phyloP scores from a whole-genome alignment of 352 stramenopile species.

The Pythium utonaiense region DNA sequence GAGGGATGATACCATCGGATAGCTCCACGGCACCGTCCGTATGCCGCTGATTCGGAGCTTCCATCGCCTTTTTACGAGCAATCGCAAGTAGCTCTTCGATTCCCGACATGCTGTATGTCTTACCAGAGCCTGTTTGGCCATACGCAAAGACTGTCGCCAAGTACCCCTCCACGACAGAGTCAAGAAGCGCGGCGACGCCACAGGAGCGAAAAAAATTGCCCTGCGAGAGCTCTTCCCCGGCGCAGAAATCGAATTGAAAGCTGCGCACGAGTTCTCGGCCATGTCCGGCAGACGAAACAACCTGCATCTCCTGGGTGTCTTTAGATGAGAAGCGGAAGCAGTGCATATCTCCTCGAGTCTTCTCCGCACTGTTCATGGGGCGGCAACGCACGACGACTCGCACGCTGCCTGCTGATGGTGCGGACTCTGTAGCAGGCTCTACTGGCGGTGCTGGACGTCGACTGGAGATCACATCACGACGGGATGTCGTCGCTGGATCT shows the following conservation, averaged over 20 bases:
- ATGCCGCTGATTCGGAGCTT: background rate
- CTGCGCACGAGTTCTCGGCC: slow-evolving; percentile 66
- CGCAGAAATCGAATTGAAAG: slow-evolving; percentile 77
- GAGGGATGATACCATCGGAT: slow-evolving; percentile 70
- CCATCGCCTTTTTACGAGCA: slow-evolving; percentile 22
- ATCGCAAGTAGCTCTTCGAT: slow-evolving; percentile 58
- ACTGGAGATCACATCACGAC: background rate
- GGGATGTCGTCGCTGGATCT: slow-evolving; percentile 1
- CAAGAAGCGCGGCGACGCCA: slow-evolving; percentile 53
- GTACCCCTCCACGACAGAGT: slow-evolving; percentile 70
- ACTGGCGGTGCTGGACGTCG: background rate
- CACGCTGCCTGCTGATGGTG: slow-evolving; percentile 28
- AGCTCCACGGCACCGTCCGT: slow-evolving; percentile 24
- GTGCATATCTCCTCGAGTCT: slow-evolving; percentile 39
- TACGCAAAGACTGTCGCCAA: slow-evolving; percentile 93
- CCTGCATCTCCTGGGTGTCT: slow-evolving; percentile 45
- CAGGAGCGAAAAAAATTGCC: slow-evolving; percentile 59
- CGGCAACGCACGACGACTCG: slow-evolving; percentile 63
- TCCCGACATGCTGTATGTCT: slow-evolving; percentile 82
- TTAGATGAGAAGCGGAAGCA: slow-evolving; percentile 55
- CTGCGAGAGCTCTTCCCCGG: slow-evolving; percentile 56
- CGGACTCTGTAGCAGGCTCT: background rate
- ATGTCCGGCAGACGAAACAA: slow-evolving; percentile 38
- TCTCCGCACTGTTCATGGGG: slow-evolving; percentile 54
- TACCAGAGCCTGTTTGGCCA: slow-evolving; percentile 89